Percentiles rank a stretch among this genome's conserved stretches.
phyloP scores from a whole-genome alignment of 2,329 filamentous ascomycete species.

The Pseudogymnoascus sp. region DNA sequence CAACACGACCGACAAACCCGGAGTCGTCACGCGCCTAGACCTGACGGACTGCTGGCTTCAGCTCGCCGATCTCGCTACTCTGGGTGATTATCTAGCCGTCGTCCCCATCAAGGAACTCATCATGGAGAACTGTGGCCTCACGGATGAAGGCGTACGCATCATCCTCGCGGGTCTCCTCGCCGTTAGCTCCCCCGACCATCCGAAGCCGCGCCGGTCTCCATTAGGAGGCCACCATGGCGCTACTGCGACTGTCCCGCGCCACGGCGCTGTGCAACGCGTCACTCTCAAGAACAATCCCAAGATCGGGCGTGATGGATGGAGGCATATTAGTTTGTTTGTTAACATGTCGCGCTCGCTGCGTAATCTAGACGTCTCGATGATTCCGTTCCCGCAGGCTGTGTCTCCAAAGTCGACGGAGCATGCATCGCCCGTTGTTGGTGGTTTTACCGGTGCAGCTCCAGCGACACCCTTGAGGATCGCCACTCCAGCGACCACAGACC shows the following conservation, averaged over 20 bases:
- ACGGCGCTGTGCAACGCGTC: slow-evolving; percentile 70
- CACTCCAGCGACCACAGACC: slow-evolving; percentile 31
- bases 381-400: slow-evolving; percentile 57
- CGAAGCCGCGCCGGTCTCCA: slow-evolving; percentile 33
- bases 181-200: slow-evolving; percentile 57
- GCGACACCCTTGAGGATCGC: slow-evolving; percentile 11
- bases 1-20: slow-evolving; percentile 55
- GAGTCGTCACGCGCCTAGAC: slow-evolving; percentile 75
- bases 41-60: slow-evolving; percentile 79
- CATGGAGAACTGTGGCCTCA: slow-evolving; percentile 78
- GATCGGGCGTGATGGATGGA: slow-evolving; percentile 82
- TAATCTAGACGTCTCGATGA: slow-evolving; percentile 75
- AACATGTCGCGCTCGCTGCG: slow-evolving; percentile 84
- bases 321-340: slow-evolving; percentile 78
- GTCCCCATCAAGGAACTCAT: slow-evolving; percentile 83
- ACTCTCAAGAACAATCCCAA: slow-evolving; percentile 83
- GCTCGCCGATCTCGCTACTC: slow-evolving; percentile 71
- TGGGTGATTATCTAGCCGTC: slow-evolving; percentile 89
- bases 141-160: slow-evolving; percentile 77
- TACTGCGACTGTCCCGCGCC: slow-evolving; percentile 13
- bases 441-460: slow-evolving; percentile 19
- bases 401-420: slow-evolving; percentile 11
- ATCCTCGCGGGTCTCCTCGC: slow-evolving; percentile 79
- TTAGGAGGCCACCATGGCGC: background rate
- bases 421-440: slow-evolving; percentile 12